Evolutionary conservation across 768 basidiomycete species (phyloP), one percentile per base, ranked within the genome.

Genomic region (Auricularia sp.): DNA sequence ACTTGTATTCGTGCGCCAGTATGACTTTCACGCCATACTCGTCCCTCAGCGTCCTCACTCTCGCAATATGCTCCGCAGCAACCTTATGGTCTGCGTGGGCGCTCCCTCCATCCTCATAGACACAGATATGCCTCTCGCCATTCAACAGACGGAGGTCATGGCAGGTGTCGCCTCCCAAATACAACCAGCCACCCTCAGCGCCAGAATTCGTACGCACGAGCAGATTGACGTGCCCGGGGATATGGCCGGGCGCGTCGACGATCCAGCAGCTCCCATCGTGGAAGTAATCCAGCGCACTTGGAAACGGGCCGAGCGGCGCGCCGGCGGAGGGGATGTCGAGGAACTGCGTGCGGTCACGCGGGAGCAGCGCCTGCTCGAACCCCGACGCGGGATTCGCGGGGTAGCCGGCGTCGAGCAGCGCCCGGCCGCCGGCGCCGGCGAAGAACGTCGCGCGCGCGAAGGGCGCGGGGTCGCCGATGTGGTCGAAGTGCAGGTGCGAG

Each of bases 261-360:
- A 87, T 76, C 67, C 83, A 86, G 42, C 84, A 69, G 67, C 81
- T 83, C 6, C 84, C 85, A 66, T 87, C 85, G 21, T 78, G 78
- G 67, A 80, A 84, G 68, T 78, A 80, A 72, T 87, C 83, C 21
- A 80, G 68, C 3, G 81, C 80, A 54, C 66, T 69, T 34, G 81
- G 80, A 70, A 83, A 84, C 1, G 81, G 81, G 0, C 82, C 83
- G 51, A 85, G 70, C 35, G 80, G 73, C 36, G 69, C 70, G 72
- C 78, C 76, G 1, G 74, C 76, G 3, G 67, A 65, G 39, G 70
- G 64, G 29, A 69, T 11, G 29, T 56, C 66, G n/a, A 82, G 66
- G 67, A 77, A 82, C 16, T 64, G 66, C 4, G 77, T 79, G 23
- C 80, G 76, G 3, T 72, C 77, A 1, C 67, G 34, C 1, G 80